These are phyloP conservation scores for Acanthamoeba divionensis DNA, from an alignment of 208 protist genomes.

Conservation along the genomic window DNA sequence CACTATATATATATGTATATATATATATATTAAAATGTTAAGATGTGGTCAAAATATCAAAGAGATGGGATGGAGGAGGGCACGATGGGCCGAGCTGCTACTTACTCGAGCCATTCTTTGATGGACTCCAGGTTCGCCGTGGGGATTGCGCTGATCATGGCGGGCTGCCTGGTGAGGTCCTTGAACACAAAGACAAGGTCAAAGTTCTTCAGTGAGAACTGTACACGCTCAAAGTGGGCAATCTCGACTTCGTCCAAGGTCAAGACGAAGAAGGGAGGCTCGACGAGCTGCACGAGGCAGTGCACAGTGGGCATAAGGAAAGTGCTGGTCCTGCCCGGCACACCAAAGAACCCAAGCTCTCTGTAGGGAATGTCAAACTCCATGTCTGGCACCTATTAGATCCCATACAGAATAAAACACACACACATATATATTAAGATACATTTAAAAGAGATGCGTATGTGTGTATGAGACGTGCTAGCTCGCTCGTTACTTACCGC, in stretches of 20 bases:
- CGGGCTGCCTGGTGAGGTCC: conserved; percentile 88
- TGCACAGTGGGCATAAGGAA: conserved; percentile 81
- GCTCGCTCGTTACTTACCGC: neutral
- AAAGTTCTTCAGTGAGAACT: conserved; percentile 86
- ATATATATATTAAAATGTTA: neutral
- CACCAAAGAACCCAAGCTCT: conserved; percentile 83
- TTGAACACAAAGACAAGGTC: conserved; percentile 97
- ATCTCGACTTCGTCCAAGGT: conserved; percentile 82
- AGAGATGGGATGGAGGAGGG: neutral
- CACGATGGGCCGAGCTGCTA: neutral
- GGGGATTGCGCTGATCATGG: conserved; percentile 73
- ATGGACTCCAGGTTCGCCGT: conserved; percentile 72
- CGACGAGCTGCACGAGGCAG: conserved; percentile 79
- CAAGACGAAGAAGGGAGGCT: conserved; percentile 91
- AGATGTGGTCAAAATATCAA: neutral
- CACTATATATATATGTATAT: neutral
- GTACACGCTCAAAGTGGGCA: conserved; percentile 72
- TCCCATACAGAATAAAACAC: neutral
- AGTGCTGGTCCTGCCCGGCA: conserved; percentile 68
- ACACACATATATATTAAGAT: neutral
- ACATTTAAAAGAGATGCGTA: neutral
- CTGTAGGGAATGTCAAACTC: conserved; percentile 86
- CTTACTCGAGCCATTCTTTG: conserved; percentile 77
- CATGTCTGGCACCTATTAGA: conserved; percentile 16
- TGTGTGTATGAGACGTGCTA: neutral